Conservation (phyloP, 2,329 filamentous ascomycete species). For the Graphium sp. region DNA sequence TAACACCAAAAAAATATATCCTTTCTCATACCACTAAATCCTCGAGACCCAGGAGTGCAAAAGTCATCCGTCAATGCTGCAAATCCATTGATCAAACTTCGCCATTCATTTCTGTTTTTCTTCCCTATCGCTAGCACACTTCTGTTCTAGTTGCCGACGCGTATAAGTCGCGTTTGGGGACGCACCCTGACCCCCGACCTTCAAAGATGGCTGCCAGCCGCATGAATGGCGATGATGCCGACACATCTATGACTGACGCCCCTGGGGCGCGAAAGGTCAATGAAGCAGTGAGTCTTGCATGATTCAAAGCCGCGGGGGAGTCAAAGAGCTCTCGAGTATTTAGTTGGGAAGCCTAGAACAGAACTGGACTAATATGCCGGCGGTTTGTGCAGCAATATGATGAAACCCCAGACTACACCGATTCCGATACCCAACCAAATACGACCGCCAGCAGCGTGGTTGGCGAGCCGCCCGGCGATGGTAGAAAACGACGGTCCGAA, state of each 20-base stretch:
- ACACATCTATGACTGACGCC: conserved; percentile 47
- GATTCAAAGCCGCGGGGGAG: neutral
- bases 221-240: conserved; percentile 35
- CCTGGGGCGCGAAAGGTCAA: conserved; percentile 26
- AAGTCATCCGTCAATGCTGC: no score
- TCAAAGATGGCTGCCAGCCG: conserved; percentile 36
- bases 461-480: conserved; percentile 59
- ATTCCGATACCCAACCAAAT: conserved; percentile 50
- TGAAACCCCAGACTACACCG: conserved; percentile 49
- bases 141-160: no score
- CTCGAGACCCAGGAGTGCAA: no score
- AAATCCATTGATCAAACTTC: no score
- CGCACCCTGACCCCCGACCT: conserved; percentile 11
- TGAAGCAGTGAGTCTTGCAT: conserved; percentile 26
- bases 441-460: conserved; percentile 70
- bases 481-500: conserved; percentile 71
- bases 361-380: neutral
- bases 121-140: no score
- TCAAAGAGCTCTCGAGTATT: conserved; percentile 1
- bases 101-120: no score
- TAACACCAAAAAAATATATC: no score
- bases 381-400: conserved; percentile 37
- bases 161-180: conserved; percentile 41
- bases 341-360: neutral
- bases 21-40: no score